Base-by-base conservation (phyloP, 2,329 filamentous ascomycete species). In the Pseudocercospora macadamiae region DNA sequence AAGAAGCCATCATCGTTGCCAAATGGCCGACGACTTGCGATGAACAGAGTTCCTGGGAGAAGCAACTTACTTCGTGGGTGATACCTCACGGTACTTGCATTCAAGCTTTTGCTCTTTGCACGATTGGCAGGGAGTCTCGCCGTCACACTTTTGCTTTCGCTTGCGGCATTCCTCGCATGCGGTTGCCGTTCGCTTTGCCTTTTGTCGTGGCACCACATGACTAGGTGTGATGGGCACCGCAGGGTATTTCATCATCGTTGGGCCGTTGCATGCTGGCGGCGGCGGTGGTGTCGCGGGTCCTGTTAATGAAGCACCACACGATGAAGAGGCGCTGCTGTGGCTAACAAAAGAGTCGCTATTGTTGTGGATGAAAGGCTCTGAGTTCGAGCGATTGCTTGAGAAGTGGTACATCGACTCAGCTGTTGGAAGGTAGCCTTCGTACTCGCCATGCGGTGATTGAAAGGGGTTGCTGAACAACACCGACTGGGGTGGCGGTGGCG, bases 151-250 rank as follows among this genome's bases (percentile, higher is more conserved):
- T 37, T 64, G 63, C 36, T 66, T 66, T 28, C 63, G 51, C 51
- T 66, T 66, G 19, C 64, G 56, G 51, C 64, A 66, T 36, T 66
- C 63, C 56, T 66, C 64, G 45, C 64, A 66, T n/a, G 64, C 64
- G 34, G 62, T 64, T 30, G 62, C 64, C n/a, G 64, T 66, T 4
- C 64, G 62, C 55, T 66, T 66, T n/a, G 64, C 64, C 54, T 66
- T 66, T 39, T 66, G 64, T 57, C 64, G 54, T 51, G 64, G 62
- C 26, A 61, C 53, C 21, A 48, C 51, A 45, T 60, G 62, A 54
- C 64, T 66, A 1, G 62, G 64, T 9, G 62, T 66, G 36, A 66
- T 66, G 6, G 64, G 62, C 3, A 66, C 62, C 14, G 64, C 62
- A 23, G 64, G 60, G 26, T 60, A 66, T 37, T 66, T 66, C 19